A percentile compares a stretch with the other conserved stretches of the same genome.
Evolutionary conservation across 192 early-diverging fungal species (phyloP).

Genomic region (Coemansia sp.): DNA sequence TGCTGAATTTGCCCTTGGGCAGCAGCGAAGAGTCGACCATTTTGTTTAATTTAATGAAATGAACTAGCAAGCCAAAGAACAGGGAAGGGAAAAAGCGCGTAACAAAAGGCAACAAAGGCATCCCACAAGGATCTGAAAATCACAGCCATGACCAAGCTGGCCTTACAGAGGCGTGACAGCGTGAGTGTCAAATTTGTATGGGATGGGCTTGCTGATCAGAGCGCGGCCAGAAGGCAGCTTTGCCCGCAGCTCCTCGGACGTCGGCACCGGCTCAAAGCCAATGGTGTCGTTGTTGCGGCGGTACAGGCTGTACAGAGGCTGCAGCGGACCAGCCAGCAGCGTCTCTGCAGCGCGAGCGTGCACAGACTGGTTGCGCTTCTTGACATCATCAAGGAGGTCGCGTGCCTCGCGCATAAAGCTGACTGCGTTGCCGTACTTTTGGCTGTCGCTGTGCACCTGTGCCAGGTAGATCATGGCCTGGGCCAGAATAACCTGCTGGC

Average conservation of each 20-base stretch:
- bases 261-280: constrained; percentile 48
- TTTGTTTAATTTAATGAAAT: neutral
- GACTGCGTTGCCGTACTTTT: constrained; percentile 48
- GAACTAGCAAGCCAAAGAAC: no score
- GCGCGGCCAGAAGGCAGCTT: constrained; percentile 42
- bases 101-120: neutral
- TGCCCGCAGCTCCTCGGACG: constrained; percentile 43
- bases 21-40: constrained; percentile 9
- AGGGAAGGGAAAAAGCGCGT: no score
- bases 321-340: constrained; percentile 38
- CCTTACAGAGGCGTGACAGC: neutral
- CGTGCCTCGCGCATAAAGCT: constrained; percentile 53
- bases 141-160: neutral
- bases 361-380: constrained; percentile 40
- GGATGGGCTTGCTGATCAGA: constrained; percentile 33
- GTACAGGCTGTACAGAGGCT: constrained; percentile 48
- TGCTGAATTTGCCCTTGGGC: constrained; percentile 27
- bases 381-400: constrained; percentile 36
- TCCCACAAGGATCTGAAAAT: neutral
- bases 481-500: constrained; percentile 46
- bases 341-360: constrained; percentile 36
- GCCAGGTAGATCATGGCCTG: constrained; percentile 53
- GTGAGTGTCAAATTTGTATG: constrained; percentile 1
- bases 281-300: constrained; percentile 52
- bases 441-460: constrained; percentile 46